Conservation (phyloP, 2,329 filamentous ascomycete species). For the Microcyclospora tardicrescens region DNA sequence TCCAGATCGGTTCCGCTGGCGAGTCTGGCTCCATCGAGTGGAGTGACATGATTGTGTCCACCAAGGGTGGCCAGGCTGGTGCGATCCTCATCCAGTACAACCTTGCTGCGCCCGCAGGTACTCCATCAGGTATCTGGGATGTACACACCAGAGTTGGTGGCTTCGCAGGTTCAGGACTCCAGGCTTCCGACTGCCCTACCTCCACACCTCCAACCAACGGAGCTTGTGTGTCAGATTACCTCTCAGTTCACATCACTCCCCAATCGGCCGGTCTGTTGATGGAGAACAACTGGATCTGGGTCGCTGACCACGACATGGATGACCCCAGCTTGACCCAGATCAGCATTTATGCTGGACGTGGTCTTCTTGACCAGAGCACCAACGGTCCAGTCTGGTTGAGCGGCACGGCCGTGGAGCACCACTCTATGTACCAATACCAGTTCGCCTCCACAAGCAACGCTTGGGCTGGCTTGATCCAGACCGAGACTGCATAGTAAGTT, state of each 20-base stretch:
- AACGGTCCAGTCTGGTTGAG: constrained; percentile 45
- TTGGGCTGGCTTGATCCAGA: constrained; percentile 52
- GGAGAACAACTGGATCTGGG: constrained; percentile 90
- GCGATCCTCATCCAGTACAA: constrained; percentile 65
- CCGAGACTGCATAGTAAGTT: constrained; percentile 5
- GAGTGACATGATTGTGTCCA: constrained; percentile 59
- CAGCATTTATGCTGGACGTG: constrained; percentile 82
- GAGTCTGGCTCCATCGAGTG: constrained; percentile 55
- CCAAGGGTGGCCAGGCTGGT: constrained; percentile 51
- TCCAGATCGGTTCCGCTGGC: constrained; percentile 53
- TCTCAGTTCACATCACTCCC: constrained; percentile 32
- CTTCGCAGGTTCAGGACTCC: constrained; percentile 36
- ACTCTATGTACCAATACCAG: constrained; percentile 65
- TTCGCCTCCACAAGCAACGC: constrained; percentile 62
- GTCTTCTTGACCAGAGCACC: constrained; percentile 67
- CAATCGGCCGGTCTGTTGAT: constrained; percentile 53
- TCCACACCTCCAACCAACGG: constrained; percentile 11
- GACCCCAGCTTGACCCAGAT: constrained; percentile 57
- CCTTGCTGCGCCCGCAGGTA: constrained; percentile 32
- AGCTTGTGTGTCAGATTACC: constrained; percentile 19
- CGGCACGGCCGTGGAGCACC: constrained; percentile 53
- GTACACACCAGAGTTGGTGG: constrained; percentile 40
- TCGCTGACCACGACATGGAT: constrained; percentile 84
- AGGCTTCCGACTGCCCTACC: constrained; percentile 29
- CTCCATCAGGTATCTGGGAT: constrained; percentile 45